A percentile compares a stretch with the other conserved stretches of the same genome.
Evolutionary conservation across 352 stramenopile genomes (phyloP).

Genomic region (Phytophthora hybrid): DNA sequence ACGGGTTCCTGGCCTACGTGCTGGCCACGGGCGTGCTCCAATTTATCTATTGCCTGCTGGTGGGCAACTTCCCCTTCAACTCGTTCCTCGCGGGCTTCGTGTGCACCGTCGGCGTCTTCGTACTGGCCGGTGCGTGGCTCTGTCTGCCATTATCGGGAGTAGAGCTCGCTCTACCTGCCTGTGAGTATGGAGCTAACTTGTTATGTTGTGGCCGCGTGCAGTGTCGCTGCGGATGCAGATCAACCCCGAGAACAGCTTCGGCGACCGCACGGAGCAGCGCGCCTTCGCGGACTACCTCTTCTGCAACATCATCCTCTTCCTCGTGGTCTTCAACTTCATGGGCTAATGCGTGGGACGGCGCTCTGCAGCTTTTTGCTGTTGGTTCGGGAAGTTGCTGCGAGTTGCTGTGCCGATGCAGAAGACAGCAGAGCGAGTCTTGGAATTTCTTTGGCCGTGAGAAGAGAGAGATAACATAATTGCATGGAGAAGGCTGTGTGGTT

Average conservation of each 20-base stretch:
- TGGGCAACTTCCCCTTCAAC: conserved; percentile 94
- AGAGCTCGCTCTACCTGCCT: background rate
- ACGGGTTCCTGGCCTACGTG: conserved; percentile 92
- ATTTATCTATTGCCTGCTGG: conserved; percentile 92
- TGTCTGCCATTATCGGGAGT: too few relatives aligned
- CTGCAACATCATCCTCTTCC: conserved; percentile 94
- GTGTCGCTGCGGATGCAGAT: conserved; percentile 93
- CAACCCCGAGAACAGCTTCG: conserved; percentile 87
- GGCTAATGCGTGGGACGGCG: conserved; percentile 56
- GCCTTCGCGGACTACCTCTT: conserved; percentile 93
- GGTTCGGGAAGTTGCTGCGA: background rate
- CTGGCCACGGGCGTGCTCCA: conserved; percentile 89
- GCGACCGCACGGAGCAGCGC: conserved; percentile 84
- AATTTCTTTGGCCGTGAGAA: conserved; percentile 4
- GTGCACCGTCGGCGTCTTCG: conserved; percentile 91
- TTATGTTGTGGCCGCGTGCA: conserved; percentile 25
- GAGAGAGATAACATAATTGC: conserved; percentile 31
- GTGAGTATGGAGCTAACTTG: background rate
- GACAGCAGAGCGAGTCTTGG: background rate
- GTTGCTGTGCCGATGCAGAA: background rate
- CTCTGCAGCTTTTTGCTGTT: background rate
- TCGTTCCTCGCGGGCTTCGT: conserved; percentile 93
- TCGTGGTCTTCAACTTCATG: conserved; percentile 95
- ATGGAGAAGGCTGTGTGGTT: conserved; percentile 7
- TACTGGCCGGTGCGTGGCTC: conserved; percentile 74